A percentile compares a stretch with the other conserved stretches of the same genome.
Conservation (phyloP, 192 early-diverging fungal species). For the Chytriomyces hyalinus region DNA sequence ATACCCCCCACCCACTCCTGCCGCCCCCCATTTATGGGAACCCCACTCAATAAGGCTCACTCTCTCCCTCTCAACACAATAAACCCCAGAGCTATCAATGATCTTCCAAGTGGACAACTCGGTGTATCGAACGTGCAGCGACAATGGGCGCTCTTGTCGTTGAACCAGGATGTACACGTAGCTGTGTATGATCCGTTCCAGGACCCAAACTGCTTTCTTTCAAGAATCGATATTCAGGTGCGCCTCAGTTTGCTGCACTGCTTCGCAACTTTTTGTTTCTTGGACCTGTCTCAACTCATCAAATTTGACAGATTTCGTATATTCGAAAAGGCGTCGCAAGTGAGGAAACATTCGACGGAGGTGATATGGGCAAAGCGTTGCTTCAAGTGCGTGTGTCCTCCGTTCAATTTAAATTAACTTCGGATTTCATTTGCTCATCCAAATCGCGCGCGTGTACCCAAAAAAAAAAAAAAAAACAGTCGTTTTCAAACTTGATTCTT, state of each 20-base stretch:
- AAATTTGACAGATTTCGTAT: conserved; percentile 19
- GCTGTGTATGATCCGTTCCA: conserved; percentile 66
- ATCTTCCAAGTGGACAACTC: conserved; percentile 52
- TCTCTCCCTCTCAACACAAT: not conserved
- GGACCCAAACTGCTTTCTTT: conserved; percentile 55
- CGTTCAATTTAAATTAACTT: no score
- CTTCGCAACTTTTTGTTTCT: no score
- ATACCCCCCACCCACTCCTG: not conserved
- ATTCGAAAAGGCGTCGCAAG: conserved; percentile 38
- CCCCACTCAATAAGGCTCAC: not conserved
- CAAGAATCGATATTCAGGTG: conserved; percentile 53
- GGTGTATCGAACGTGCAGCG: conserved; percentile 65
- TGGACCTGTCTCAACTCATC: not conserved
- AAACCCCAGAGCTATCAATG: conserved; percentile 49
- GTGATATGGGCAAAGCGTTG: conserved; percentile 73
- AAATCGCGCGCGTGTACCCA: not conserved
- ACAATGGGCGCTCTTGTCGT: conserved; percentile 68
- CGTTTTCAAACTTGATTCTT: conserved; percentile 84
- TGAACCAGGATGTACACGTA: conserved; percentile 67
- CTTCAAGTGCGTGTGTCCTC: conserved; percentile 28
- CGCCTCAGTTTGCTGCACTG: no score
- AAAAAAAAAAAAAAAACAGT: conserved; percentile 47
- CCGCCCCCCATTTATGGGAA: not conserved
- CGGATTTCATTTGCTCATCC: not conserved
- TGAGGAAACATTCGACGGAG: conserved; percentile 71